Conservation (phyloP, 202 grass and related monocot species). For the Tripidium arundinaceum region DNA sequence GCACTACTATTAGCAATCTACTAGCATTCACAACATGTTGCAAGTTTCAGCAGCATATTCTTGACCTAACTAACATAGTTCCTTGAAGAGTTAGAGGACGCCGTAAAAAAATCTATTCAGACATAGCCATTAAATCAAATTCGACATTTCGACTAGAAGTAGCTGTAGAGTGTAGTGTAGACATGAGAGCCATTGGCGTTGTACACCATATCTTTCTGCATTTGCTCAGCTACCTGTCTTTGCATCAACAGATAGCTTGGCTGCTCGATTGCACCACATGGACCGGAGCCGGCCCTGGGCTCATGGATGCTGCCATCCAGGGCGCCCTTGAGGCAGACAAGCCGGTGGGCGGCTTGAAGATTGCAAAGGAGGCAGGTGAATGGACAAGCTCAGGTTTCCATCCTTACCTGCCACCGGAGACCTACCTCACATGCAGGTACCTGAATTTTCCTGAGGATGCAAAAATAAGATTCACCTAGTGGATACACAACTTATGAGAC, state of each 20-base stretch:
- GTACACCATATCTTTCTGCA: not conserved
- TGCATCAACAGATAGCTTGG: conserved; percentile 47
- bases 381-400: conserved; percentile 79
- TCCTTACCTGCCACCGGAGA: conserved; percentile 58
- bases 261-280: conserved; percentile 89
- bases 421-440: conserved; percentile 89
- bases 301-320: conserved; percentile 77
- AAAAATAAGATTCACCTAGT: not conserved
- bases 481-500: not conserved
- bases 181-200: not conserved
- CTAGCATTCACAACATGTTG: not conserved
- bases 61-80: not conserved
- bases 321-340: conserved; percentile 67
- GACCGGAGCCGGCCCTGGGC: conserved; percentile 73
- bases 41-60: not conserved
- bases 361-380: conserved; percentile 70
- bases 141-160: not conserved
- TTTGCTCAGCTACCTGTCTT: not conserved
- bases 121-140: not conserved
- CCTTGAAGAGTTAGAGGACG: not conserved
- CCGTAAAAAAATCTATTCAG: too few relatives aligned
- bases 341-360: conserved; percentile 71
- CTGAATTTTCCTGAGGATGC: not conserved
- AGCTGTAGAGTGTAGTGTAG: not conserved
- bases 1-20: not conserved